phyloP scores from a whole-genome alignment of 2,329 filamentous ascomycete species.

The Fusarium pseudoanthophilum region DNA sequence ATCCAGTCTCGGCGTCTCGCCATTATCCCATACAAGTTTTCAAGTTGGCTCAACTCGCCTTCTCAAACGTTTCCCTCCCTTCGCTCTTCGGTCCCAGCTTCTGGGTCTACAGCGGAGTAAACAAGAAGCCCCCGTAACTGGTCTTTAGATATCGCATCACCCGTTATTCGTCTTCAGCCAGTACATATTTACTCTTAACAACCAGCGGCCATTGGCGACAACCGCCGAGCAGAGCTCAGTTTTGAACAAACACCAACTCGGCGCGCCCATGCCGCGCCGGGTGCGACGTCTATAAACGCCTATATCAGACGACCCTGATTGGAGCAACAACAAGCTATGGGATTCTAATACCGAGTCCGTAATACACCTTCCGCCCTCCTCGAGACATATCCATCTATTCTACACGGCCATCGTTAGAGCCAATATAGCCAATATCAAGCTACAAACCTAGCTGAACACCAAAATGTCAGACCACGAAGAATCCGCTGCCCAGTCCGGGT shows the following conservation, averaged over 20 bases:
- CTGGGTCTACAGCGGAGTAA: slow-evolving; percentile 96
- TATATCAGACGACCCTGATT: slow-evolving; percentile 24
- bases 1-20: slow-evolving; percentile 36
- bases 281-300: slow-evolving; percentile 44
- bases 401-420: slow-evolving; percentile 14
- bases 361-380: slow-evolving; percentile 30
- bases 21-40: slow-evolving; percentile 63
- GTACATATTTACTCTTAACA: slow-evolving; percentile 10
- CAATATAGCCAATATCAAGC: not conserved
- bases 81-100: slow-evolving; percentile 92
- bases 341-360: slow-evolving; percentile 46
- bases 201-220: slow-evolving; percentile 35
- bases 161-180: slow-evolving; percentile 6
- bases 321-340: slow-evolving; percentile 44
- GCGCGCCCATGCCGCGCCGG: slow-evolving; percentile 53
- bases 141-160: slow-evolving; percentile 25
- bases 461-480: slow-evolving; percentile 77
- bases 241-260: slow-evolving; percentile 50
- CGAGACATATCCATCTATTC: slow-evolving; percentile 19
- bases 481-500: slow-evolving; percentile 68
- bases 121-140: slow-evolving; percentile 98
- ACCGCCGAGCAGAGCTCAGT: slow-evolving; percentile 38
- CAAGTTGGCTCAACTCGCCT: slow-evolving; percentile 94
- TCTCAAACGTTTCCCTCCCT: slow-evolving; percentile 75
- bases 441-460: slow-evolving; percentile 21